Conservation (phyloP, 2,329 filamentous ascomycete genomes). For the Myrmaecium sp. region DNA sequence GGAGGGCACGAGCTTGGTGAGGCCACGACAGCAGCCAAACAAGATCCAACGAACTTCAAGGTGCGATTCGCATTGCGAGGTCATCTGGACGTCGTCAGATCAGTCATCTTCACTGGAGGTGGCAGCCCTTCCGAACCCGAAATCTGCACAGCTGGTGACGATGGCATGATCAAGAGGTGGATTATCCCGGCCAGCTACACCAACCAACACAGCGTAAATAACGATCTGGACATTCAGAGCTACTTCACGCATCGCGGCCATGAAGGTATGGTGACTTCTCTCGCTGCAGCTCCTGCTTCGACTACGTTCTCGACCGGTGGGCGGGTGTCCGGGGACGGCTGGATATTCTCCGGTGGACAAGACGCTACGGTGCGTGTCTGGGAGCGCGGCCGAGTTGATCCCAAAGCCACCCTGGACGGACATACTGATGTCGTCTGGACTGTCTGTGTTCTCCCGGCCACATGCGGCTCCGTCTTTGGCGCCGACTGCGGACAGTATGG, state of each 20-base stretch:
- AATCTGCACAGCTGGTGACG: constrained; percentile 89
- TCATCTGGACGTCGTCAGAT: constrained; percentile 83
- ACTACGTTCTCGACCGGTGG: constrained; percentile 82
- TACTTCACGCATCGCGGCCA: constrained; percentile 95
- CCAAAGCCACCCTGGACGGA: constrained; percentile 84
- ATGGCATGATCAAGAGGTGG: constrained; percentile 92
- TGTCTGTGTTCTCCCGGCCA: constrained; percentile 77
- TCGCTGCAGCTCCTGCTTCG: constrained; percentile 74
- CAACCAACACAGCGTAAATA: constrained; percentile 39
- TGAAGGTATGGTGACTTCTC: constrained; percentile 69
- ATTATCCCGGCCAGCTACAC: constrained; percentile 75
- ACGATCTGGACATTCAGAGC: constrained; percentile 77
- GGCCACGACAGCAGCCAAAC: constrained; percentile 28
- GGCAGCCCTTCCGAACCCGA: constrained; percentile 92
- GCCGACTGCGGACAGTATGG: constrained; percentile 54
- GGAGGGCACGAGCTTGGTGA: constrained; percentile 45
- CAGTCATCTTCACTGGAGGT: constrained; percentile 91
- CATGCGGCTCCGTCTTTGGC: constrained; percentile 65
- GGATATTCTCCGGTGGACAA: constrained; percentile 96
- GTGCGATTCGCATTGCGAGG: constrained; percentile 82
- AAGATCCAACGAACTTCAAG: constrained; percentile 68
- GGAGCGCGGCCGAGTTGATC: constrained; percentile 87
- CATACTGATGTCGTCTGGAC: constrained; percentile 96
- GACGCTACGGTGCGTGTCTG: constrained; percentile 87
- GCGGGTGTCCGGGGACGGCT: constrained; percentile 77